A percentile compares a stretch with the other conserved stretches of the same genome.
These are phyloP conservation scores for Orbilia javanica DNA, from an alignment of 2,329 filamentous ascomycete species.

Conservation along the genomic window DNA sequence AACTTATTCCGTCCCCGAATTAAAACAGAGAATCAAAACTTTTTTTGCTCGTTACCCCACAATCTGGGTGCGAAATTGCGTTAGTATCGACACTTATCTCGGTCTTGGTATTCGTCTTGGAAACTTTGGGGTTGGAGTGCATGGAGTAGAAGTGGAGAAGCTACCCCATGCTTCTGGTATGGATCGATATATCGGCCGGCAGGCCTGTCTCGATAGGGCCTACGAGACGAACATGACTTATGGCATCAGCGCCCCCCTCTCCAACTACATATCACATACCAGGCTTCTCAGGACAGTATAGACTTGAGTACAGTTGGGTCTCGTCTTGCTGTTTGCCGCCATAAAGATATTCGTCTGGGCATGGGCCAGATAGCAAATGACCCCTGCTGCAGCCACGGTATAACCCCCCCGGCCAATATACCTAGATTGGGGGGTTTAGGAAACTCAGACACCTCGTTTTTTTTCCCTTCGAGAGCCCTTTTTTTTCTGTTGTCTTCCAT, in stretches of 20 bases:
- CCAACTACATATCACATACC: neutral
- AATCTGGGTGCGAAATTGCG: constrained; percentile 39
- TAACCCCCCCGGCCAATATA: constrained; percentile 20
- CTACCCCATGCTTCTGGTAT: constrained; percentile 11
- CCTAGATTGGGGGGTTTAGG: constrained; percentile 7
- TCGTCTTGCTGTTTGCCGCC: constrained; percentile 39
- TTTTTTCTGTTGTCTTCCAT: neutral
- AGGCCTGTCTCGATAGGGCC: constrained; percentile 2
- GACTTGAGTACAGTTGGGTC: neutral
- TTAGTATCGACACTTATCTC: constrained; percentile 14
- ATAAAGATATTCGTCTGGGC: constrained; percentile 26
- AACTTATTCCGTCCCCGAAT: constrained; percentile 13
- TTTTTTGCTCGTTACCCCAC: constrained; percentile 38
- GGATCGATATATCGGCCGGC: constrained; percentile 18
- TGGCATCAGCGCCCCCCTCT: constrained; percentile 10
- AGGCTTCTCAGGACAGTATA: constrained; percentile 4
- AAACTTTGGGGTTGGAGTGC: constrained; percentile 26
- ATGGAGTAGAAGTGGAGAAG: constrained; percentile 21
- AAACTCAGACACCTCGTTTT: neutral
- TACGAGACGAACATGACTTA: constrained; percentile 11
- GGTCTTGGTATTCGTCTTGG: constrained; percentile 19
- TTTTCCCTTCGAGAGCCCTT: constrained; percentile 1
- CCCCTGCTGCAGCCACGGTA: constrained; percentile 43
- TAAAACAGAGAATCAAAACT: neutral
- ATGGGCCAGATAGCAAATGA: constrained; percentile 5